phyloP scores from a whole-genome alignment of 2,329 filamentous ascomycete species.

The Fusarium cyanostomum region DNA sequence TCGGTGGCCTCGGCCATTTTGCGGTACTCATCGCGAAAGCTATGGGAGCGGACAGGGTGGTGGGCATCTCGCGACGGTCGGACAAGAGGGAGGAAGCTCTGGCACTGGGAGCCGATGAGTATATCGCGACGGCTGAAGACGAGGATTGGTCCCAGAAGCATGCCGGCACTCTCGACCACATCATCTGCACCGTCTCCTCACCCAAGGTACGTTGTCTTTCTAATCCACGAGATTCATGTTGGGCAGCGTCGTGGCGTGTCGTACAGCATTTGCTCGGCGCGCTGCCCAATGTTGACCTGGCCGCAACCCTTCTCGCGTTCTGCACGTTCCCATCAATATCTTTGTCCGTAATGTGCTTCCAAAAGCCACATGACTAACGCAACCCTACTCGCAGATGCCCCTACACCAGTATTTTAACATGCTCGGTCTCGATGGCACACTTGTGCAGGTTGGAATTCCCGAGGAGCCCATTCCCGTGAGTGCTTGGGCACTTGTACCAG shows the following conservation, averaged over 20 bases:
- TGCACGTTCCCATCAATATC: background rate
- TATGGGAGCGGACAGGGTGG: slow-evolving; percentile 66
- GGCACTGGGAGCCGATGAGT: slow-evolving; percentile 65
- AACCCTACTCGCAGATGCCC: slow-evolving; percentile 26
- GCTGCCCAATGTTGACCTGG: background rate
- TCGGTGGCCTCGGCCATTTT: slow-evolving; percentile 75
- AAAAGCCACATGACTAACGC: background rate
- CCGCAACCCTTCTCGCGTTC: background rate
- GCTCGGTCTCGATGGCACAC: slow-evolving; percentile 62
- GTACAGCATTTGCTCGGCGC: background rate
- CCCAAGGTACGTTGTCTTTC: slow-evolving; percentile 40
- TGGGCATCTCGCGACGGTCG: slow-evolving; percentile 65
- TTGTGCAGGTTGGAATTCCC: slow-evolving; percentile 70
- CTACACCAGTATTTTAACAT: slow-evolving; percentile 30
- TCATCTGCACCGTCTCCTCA: slow-evolving; percentile 74
- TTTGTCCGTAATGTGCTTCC: background rate
- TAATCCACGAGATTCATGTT: background rate
- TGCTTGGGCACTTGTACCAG: slow-evolving; percentile 24
- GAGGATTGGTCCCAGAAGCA: slow-evolving; percentile 62
- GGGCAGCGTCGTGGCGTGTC: background rate
- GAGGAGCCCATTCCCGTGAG: slow-evolving; percentile 44
- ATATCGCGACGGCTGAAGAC: slow-evolving; percentile 64
- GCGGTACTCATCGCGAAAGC: slow-evolving; percentile 74
- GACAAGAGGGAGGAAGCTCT: slow-evolving; percentile 64
- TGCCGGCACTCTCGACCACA: slow-evolving; percentile 72